These are phyloP conservation scores for Penicillium canariense DNA, from an alignment of 495 filamentous ascomycete genomes.

Conservation along the genomic window DNA sequence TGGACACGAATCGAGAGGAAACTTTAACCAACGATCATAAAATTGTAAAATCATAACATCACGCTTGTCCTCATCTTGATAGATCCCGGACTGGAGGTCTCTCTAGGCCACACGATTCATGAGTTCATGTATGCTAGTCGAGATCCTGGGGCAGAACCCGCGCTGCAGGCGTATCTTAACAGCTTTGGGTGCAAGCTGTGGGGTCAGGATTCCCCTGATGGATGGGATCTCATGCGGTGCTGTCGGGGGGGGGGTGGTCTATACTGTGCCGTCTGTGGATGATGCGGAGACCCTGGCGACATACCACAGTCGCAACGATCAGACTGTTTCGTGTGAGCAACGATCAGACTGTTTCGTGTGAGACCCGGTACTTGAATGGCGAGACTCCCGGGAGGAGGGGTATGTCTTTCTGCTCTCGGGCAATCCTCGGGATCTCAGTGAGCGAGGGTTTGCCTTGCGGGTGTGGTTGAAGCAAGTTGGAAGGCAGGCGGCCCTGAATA, in stretches of 20 bases:
- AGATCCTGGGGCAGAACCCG: conserved; percentile 15
- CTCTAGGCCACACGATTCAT: too few relatives aligned
- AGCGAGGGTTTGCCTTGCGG: conserved; percentile 27
- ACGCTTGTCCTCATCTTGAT: too few relatives aligned
- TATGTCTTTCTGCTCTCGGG: conserved; percentile 32
- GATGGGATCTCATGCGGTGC: neutral
- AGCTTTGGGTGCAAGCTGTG: conserved; percentile 23
- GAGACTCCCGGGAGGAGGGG: conserved; percentile 20
- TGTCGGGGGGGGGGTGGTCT: conserved; percentile 26
- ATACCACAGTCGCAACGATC: conserved; percentile 33
- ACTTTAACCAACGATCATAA: too few relatives aligned
- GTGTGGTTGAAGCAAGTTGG: conserved; percentile 19
- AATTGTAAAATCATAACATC: too few relatives aligned
- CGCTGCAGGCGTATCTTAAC: conserved; percentile 10
- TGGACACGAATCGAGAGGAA: too few relatives aligned
- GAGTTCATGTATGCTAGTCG: conserved; percentile 16
- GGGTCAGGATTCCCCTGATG: conserved; percentile 30
- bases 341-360: conserved; percentile 21
- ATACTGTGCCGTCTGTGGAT: conserved; percentile 19
- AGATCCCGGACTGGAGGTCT: too few relatives aligned
- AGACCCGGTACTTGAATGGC: conserved; percentile 23
- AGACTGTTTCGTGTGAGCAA: conserved; percentile 1
- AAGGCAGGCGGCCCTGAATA: neutral
- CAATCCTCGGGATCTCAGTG: conserved; percentile 22
- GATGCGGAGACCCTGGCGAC: conserved; percentile 24